Evolutionary conservation across 2,329 filamentous ascomycete genomes (phyloP).

Genomic region (Dothistroma pini): DNA sequence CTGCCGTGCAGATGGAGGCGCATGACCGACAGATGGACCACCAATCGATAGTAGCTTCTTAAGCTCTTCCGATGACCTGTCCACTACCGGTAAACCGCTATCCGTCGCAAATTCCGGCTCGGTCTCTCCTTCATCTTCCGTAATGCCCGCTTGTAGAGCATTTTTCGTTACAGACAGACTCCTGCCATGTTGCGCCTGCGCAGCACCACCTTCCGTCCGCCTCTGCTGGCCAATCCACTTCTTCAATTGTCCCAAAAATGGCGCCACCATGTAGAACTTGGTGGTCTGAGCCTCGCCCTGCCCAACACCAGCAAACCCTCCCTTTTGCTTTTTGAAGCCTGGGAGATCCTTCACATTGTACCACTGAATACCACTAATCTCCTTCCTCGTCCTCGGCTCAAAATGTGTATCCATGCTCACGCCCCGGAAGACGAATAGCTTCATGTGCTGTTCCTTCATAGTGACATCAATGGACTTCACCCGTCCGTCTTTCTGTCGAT

Average conservation of each 20-base stretch:
- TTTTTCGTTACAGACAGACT: conserved; percentile 13
- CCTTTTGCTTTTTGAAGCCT: conserved; percentile 68
- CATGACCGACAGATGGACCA: conserved; percentile 8
- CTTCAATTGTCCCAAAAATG: conserved; percentile 79
- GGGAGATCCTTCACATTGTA: conserved; percentile 87
- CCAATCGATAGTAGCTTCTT: conserved; percentile 49
- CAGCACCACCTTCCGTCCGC: conserved; percentile 55
- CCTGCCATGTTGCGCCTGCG: conserved; percentile 15
- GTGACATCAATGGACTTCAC: conserved; percentile 83
- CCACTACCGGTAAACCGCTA: conserved; percentile 11
- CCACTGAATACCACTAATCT: conserved; percentile 97
- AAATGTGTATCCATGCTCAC: conserved; percentile 85
- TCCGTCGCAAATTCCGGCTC: conserved; percentile 16
- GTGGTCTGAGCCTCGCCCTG: conserved; percentile 63
- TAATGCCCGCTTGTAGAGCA: conserved; percentile 14
- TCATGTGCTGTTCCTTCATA: conserved; percentile 89
- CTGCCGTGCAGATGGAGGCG: conserved; percentile 34
- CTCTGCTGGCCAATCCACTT: conserved; percentile 87
- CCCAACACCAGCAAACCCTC: conserved; percentile 55
- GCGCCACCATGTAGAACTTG: conserved; percentile 98
- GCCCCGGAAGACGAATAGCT: conserved; percentile 85
- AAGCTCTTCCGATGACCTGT: conserved; percentile 40
- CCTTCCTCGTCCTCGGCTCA: conserved; percentile 86
- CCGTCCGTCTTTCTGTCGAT: conserved; percentile 52
- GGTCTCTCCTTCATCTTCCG: conserved; percentile 21